Evolutionary conservation across 2,329 filamentous ascomycete genomes (phyloP).

Genomic region (Talaromyces sp.): DNA sequence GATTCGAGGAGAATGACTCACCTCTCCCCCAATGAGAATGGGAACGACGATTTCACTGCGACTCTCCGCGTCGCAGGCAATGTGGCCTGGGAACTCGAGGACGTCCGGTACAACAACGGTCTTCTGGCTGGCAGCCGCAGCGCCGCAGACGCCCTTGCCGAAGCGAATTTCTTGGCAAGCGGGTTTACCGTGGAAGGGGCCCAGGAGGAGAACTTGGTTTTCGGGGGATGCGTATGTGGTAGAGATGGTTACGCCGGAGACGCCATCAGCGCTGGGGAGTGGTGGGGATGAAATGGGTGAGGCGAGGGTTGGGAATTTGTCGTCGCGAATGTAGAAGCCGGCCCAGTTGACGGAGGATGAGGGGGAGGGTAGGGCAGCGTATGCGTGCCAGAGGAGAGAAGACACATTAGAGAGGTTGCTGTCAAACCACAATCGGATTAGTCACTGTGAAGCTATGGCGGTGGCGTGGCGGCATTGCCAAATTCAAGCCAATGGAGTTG

Average conservation of each 20-base stretch:
- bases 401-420: constrained; percentile 52
- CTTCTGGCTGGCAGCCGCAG: constrained; percentile 43
- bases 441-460: too few relatives aligned
- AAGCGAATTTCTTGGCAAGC: constrained; percentile 53
- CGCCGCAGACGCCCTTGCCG: constrained; percentile 51
- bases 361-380: constrained; percentile 46
- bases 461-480: too few relatives aligned
- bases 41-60: constrained; percentile 55
- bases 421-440: not conserved
- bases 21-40: constrained; percentile 44
- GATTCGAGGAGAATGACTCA: constrained; percentile 25
- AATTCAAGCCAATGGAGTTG: too few relatives aligned
- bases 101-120: constrained; percentile 50
- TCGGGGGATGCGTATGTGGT: constrained; percentile 26
- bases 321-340: constrained; percentile 51
- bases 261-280: constrained; percentile 7
- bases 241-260: constrained; percentile 25
- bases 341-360: constrained; percentile 53
- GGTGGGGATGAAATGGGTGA: constrained; percentile 26
- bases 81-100: constrained; percentile 49
- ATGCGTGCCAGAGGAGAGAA: constrained; percentile 54
- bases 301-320: constrained; percentile 42
- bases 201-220: constrained; percentile 43
- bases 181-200: constrained; percentile 53
- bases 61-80: constrained; percentile 53